Evolutionary conservation across 2,329 filamentous ascomycete genomes (phyloP).

Genomic region (Penicillium sp.): DNA sequence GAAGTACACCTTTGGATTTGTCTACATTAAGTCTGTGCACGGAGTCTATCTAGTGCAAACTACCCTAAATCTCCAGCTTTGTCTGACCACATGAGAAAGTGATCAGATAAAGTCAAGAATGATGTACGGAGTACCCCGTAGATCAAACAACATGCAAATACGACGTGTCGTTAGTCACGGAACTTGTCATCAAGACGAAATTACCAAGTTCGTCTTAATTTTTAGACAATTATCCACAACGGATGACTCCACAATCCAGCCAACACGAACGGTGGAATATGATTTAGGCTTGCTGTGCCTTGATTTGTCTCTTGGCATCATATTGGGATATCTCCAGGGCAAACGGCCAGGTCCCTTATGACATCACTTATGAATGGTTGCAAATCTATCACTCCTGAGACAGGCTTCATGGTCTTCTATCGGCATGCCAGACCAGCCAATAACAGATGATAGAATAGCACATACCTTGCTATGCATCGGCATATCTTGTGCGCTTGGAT

Average conservation of each 20-base stretch:
- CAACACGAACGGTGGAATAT: background rate
- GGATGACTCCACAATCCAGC: background rate
- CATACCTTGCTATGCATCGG: no score
- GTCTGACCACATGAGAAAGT: no score
- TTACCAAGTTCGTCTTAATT: no score
- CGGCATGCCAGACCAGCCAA: background rate
- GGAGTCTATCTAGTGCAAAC: background rate
- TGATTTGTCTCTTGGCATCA: background rate
- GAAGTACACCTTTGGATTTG: no score
- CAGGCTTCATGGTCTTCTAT: background rate
- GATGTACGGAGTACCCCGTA: no score
- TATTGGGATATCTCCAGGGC: background rate
- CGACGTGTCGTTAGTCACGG: no score
- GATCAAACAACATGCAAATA: no score
- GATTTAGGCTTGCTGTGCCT: background rate
- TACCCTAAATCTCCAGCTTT: no score
- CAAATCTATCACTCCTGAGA: background rate
- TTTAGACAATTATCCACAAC: background rate
- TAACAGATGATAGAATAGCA: background rate
- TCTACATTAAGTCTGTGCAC: background rate
- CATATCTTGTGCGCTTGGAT: no score
- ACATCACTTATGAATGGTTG: background rate
- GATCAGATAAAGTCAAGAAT: no score
- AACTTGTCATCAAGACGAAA: no score
- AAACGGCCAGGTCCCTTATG: background rate